These are phyloP conservation scores for Cercospora brassicicola DNA, from an alignment of 2,329 filamentous ascomycete genomes.

Conservation along the genomic window DNA sequence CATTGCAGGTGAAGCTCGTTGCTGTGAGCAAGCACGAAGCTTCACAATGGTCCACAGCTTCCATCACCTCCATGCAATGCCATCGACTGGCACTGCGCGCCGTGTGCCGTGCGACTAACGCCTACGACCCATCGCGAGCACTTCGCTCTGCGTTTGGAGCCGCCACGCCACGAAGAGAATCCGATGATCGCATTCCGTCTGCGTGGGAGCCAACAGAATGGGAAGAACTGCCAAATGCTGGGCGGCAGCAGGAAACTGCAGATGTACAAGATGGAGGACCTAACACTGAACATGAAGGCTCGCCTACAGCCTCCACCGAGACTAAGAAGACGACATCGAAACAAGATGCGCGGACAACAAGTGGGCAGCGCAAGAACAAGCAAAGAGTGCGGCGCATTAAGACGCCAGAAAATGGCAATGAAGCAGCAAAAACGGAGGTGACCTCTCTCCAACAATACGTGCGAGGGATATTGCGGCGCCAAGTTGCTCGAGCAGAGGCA, in stretches of 20 bases:
- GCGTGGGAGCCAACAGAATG: constrained; percentile 7
- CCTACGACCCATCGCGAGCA: constrained; percentile 28
- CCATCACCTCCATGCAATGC: constrained; percentile 24
- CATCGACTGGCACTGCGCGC: constrained; percentile 16
- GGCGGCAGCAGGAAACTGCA: neutral
- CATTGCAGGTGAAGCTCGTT: neutral
- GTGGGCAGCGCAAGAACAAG: neutral
- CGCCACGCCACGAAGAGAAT: constrained; percentile 2
- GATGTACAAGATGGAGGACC: neutral
- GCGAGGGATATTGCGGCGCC: neutral
- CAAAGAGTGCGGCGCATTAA: neutral
- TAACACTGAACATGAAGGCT: neutral
- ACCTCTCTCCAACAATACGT: neutral
- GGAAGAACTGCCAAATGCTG: neutral
- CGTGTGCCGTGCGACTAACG: constrained; percentile 28
- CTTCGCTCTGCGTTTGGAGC: constrained; percentile 27
- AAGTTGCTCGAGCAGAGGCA: neutral
- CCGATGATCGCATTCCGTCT: constrained; percentile 6
- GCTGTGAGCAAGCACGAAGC: neutral
- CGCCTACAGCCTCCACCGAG: neutral
- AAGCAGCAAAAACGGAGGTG: neutral
- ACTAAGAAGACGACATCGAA: neutral
- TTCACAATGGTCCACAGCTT: constrained; percentile 3
- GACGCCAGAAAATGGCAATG: neutral
- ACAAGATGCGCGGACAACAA: neutral